phyloP scores from a whole-genome alignment of 2,329 filamentous ascomycete species.

The Peltaster fructicola region DNA sequence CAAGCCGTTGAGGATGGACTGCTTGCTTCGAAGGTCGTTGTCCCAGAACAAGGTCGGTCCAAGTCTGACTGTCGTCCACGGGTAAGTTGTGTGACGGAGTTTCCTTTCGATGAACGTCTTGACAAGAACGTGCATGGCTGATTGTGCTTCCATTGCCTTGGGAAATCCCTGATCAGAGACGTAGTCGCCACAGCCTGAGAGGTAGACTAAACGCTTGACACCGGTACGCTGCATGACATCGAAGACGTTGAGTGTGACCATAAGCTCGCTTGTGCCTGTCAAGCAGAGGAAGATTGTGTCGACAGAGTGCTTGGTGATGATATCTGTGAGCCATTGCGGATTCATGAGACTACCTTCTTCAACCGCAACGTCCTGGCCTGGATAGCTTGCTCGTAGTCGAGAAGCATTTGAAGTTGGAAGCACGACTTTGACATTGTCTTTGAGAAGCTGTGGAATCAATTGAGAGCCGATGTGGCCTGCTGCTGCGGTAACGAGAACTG shows the following conservation, averaged over 20 bases:
- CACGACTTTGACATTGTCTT: slow-evolving; percentile 5
- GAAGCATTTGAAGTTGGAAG: slow-evolving; percentile 6
- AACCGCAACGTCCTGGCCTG: slow-evolving; percentile 5
- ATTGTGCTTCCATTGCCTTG: slow-evolving; percentile 1
- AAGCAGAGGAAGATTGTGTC: slow-evolving; percentile 7
- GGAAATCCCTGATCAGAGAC: slow-evolving; percentile 3
- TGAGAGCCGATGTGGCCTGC: slow-evolving; percentile 6
- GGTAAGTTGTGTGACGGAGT: slow-evolving; percentile 3
- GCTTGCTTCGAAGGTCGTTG: slow-evolving; percentile 5
- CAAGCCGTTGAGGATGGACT: slow-evolving; percentile 4
- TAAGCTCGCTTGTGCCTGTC: slow-evolving; percentile 5
- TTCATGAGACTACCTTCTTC: slow-evolving; percentile 7
- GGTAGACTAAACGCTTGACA: slow-evolving; percentile 6
- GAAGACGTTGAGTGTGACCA: slow-evolving; percentile 7
- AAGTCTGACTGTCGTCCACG: slow-evolving; percentile 5
- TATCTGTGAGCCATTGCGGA: slow-evolving; percentile 5
- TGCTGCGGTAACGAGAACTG: slow-evolving; percentile 7
- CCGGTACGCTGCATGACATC: slow-evolving; percentile 5
- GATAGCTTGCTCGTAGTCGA: slow-evolving; percentile 3
- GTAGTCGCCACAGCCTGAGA: slow-evolving; percentile 6
- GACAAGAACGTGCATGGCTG: slow-evolving; percentile 5
- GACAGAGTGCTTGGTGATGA: slow-evolving; percentile 6
- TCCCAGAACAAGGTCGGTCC: slow-evolving; percentile 7
- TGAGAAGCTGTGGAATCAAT: slow-evolving; percentile 4
- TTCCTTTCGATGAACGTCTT: slow-evolving; percentile 7